Evolutionary conservation across 805 yeast species (phyloP).

Genomic region (Saccharomycopsis lassenensis): DNA sequence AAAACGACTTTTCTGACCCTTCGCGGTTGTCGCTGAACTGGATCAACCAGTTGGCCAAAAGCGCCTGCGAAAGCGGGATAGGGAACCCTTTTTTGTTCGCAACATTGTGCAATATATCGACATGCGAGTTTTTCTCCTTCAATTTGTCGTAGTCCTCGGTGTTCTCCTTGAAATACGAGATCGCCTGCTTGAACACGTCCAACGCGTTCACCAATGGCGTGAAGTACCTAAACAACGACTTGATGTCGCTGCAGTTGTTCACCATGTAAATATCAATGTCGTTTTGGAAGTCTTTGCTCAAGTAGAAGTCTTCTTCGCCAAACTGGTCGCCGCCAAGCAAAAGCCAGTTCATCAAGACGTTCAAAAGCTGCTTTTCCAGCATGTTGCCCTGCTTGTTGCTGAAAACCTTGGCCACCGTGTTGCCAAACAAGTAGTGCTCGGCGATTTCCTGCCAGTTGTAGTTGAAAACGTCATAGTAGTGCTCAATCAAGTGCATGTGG

Average conservation of each 20-base stretch:
- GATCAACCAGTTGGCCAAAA: constrained; percentile 17
- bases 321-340: constrained; percentile 13
- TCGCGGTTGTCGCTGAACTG: constrained; percentile 5
- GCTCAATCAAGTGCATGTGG: constrained; percentile 7
- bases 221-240: constrained; percentile 5
- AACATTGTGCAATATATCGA: constrained; percentile 5
- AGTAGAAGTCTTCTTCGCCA: constrained; percentile 10
- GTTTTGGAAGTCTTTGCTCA: not conserved
- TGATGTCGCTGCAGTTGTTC: constrained; percentile 4
- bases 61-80: constrained; percentile 16
- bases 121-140: constrained; percentile 1
- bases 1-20: not conserved
- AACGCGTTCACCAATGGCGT: constrained; percentile 9
- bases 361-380: constrained; percentile 2
- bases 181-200: constrained; percentile 12
- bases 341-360: constrained; percentile 14
- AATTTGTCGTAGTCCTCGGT: constrained; percentile 9
- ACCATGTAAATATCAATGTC: constrained; percentile 5
- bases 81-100: constrained; percentile 15
- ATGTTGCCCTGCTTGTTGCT: not conserved
- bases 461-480: constrained; percentile 15
- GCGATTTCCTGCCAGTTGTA: constrained; percentile 15
- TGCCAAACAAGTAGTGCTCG: constrained; percentile 15
- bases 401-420: constrained; percentile 5
- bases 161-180: constrained; percentile 14